Evolutionary conservation across 768 basidiomycete genomes (phyloP).

Genomic region (Brasilioporus rufonigricans): DNA sequence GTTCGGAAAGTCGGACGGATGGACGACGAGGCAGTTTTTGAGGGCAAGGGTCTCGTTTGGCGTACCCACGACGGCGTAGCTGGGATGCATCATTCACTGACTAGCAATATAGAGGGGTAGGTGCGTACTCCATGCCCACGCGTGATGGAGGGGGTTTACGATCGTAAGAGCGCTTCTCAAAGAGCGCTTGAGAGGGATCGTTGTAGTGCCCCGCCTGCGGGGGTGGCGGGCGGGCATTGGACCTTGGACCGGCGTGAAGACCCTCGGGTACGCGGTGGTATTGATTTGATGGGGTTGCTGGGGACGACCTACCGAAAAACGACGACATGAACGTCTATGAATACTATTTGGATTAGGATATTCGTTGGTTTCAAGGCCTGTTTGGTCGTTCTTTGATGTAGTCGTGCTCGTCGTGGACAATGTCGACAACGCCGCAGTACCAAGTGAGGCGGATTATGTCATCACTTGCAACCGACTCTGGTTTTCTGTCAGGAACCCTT

Average conservation of each 20-base stretch:
- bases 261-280: slow-evolving; percentile 46
- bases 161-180: slow-evolving; percentile 48
- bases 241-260: slow-evolving; percentile 35
- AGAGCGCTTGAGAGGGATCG: slow-evolving; percentile 47
- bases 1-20: slow-evolving; percentile 70
- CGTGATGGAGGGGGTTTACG: slow-evolving; percentile 40
- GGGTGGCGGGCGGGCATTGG: slow-evolving; percentile 33
- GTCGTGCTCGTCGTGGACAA: too few relatives aligned
- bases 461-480: slow-evolving; percentile 5
- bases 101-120: background rate
- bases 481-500: background rate
- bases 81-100: slow-evolving; percentile 18
- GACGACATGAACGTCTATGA: slow-evolving; percentile 21
- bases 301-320: slow-evolving; percentile 46
- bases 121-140: slow-evolving; percentile 26
- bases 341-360: background rate
- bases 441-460: slow-evolving; percentile 15
- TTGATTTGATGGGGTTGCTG: slow-evolving; percentile 28
- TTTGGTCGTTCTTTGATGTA: background rate
- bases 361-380: background rate
- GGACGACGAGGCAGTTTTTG: slow-evolving; percentile 77
- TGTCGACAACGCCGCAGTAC: background rate
- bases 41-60: slow-evolving; percentile 71
- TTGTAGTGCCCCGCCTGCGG: slow-evolving; percentile 55
- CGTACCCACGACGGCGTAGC: slow-evolving; percentile 56